phyloP scores from a whole-genome alignment of 208 protist species.

The Acanthamoeba culbertsoni region DNA sequence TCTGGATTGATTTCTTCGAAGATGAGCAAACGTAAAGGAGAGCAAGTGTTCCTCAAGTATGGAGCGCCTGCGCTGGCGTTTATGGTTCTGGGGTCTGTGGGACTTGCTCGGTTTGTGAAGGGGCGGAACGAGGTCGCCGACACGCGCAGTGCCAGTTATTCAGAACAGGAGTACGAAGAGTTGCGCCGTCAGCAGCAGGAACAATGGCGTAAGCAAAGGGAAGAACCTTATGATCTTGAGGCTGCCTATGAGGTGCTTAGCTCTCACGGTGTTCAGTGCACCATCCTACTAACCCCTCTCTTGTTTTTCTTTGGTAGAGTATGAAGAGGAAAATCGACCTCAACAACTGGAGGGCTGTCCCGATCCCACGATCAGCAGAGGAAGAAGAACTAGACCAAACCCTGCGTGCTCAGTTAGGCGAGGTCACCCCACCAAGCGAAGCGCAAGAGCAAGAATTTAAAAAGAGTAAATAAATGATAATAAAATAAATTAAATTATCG shows the following conservation, averaged over 20 bases:
- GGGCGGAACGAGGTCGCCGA: slow-evolving; percentile 5
- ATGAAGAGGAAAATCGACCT: slow-evolving; percentile 1
- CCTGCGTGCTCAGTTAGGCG: neutral
- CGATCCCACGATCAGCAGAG: neutral
- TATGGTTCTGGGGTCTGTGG: neutral
- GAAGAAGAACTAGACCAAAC: neutral
- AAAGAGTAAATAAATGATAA: too few relatives aligned
- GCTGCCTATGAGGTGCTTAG: neutral
- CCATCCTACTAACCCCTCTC: neutral
- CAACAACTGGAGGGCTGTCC: neutral
- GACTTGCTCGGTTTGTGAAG: neutral
- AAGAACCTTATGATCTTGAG: neutral
- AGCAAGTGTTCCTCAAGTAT: neutral
- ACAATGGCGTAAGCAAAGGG: neutral
- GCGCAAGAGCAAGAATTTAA: too few relatives aligned
- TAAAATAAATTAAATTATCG: too few relatives aligned
- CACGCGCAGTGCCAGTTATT: neutral
- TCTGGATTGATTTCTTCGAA: too few relatives aligned
- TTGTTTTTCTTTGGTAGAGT: neutral
- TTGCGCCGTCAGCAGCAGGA: neutral
- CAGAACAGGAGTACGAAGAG: neutral
- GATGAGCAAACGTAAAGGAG: neutral
- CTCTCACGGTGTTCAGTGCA: neutral
- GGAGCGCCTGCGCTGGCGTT: neutral
- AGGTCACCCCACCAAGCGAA: neutral